Evolutionary conservation across 2,329 filamentous ascomycete species (phyloP), one percentile per base, ranked within the genome.

Genomic region (Aspergillus awamori): DNA sequence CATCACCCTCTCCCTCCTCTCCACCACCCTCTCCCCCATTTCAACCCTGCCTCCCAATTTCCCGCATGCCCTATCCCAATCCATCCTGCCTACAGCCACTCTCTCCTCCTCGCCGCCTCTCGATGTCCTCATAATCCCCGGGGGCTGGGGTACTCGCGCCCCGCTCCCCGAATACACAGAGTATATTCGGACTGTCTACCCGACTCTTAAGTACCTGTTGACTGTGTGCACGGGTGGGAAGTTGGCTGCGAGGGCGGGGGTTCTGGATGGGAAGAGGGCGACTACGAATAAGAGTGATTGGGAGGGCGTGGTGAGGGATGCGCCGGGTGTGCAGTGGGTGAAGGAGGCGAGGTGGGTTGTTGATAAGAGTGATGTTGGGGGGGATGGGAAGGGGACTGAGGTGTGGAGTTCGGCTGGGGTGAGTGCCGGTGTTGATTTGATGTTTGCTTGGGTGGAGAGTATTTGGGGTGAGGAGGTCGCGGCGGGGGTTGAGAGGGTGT

Each of bases 201-300:
- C 57, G 1, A 28, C 57, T 1, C 20, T 59, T 7, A 28, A 33
- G 11, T 53, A 47, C 26, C 26, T 59, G 2, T 15, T 59, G 33
- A 53, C 57, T 2, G 49, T 59, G 10, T 59, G 57, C 26, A 60
- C 56, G 22, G 58, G 58, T 0, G 43, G 45, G 1, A 26, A 53
- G 1, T 36, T 60, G n/a, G n/a, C 51, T 17, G 58, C 58, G 7
- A 26, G 53, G 22, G 58, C 58, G 2, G 58, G 58, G 8, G 38
- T 60, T 17, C 26, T 60, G 24, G 58, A 60, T 33, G 58, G 58
- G 8, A 53, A 51, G 15, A 13, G 58, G 8, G 58, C 58, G 7
- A 60, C 58, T n/a, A 60, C 58, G 43, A 60, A 60, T 28, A 60
- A 60, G 58, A 53, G 52, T 8, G 45, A 57, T n/a, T 60, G 52